phyloP scores from a whole-genome alignment of 441 rosid genomes.

The Manihot esculenta region DNA sequence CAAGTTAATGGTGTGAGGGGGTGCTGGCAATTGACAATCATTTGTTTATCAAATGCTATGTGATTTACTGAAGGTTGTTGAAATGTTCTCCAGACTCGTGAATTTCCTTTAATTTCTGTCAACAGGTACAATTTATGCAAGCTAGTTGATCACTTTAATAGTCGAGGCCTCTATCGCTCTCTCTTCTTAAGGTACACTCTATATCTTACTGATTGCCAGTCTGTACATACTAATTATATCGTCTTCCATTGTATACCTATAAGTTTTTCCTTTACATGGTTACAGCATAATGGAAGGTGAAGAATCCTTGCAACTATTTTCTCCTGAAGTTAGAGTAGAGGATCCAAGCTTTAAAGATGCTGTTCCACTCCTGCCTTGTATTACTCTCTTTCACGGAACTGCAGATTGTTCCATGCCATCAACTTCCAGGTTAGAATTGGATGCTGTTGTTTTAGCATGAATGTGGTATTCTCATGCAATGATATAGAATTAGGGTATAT shows the following conservation, averaged over 20 bases:
- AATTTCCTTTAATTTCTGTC: slow-evolving; percentile 23
- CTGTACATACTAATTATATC: no score
- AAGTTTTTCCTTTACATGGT: slow-evolving; percentile 11
- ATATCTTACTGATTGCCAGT: slow-evolving; percentile 9
- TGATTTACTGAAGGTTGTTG: slow-evolving; percentile 6
- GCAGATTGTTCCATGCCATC: slow-evolving; percentile 91
- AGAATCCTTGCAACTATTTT: slow-evolving; percentile 61
- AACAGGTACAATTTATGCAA: slow-evolving; percentile 80
- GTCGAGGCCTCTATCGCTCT: slow-evolving; percentile 80
- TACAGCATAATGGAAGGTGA: slow-evolving; percentile 97
- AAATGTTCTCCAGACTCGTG: not conserved
- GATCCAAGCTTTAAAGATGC: slow-evolving; percentile 51
- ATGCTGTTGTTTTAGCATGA: not conserved
- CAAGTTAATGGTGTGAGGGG: slow-evolving; percentile 8
- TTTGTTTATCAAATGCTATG: slow-evolving; percentile 12
- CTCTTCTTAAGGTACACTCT: slow-evolving; percentile 70
- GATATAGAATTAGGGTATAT: not conserved
- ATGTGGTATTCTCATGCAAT: not conserved
- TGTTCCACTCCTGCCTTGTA: slow-evolving; percentile 69
- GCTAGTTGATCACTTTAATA: slow-evolving; percentile 79
- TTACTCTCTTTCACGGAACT: slow-evolving; percentile 83
- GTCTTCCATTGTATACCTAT: not conserved
- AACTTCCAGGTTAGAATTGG: slow-evolving; percentile 64
- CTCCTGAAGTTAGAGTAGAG: slow-evolving; percentile 76
- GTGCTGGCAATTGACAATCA: not conserved